A percentile compares a stretch with the other conserved stretches of the same genome.
These are phyloP conservation scores for Microthlaspi erraticum DNA, from an alignment of 345 rosid genomes.

Conservation along the genomic window DNA sequence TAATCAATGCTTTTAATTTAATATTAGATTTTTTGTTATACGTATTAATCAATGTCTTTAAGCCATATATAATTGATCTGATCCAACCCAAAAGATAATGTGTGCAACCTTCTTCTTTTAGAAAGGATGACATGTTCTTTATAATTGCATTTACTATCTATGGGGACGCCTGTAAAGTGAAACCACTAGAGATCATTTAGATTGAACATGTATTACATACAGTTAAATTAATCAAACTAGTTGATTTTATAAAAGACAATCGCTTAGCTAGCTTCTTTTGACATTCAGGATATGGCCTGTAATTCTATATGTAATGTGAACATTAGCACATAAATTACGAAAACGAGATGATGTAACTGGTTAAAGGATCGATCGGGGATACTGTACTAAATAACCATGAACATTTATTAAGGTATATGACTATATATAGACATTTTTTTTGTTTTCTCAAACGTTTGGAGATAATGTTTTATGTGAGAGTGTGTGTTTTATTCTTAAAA, in stretches of 20 bases:
- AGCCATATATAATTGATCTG: constrained; percentile 22
- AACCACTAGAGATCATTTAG: constrained; percentile 5
- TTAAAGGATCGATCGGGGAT: not conserved
- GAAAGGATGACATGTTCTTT: constrained; percentile 19
- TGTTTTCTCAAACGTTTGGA: constrained; percentile 7
- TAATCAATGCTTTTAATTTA: constrained; percentile 24
- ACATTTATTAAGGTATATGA: not conserved
- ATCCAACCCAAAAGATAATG: constrained; percentile 14
- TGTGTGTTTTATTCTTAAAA: not conserved
- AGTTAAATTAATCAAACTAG: not conserved
- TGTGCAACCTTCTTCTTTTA: constrained; percentile 39
- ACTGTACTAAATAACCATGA: not conserved
- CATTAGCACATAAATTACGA: not conserved
- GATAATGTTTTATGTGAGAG: too few relatives aligned
- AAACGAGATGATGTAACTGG: not conserved
- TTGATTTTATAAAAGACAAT: not conserved
- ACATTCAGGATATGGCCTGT: constrained; percentile 5
- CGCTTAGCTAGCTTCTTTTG: not conserved
- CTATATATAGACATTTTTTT: not conserved
- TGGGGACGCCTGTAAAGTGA: constrained; percentile 29
- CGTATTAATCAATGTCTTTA: constrained; percentile 39
- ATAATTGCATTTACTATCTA: constrained; percentile 17
- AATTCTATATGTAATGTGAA: not conserved
- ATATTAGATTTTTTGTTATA: constrained; percentile 16
- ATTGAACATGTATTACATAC: not conserved